Evolutionary conservation across 2,329 filamentous ascomycete species (phyloP), one percentile per base, ranked within the genome.

Genomic region (Fusarium graminum): DNA sequence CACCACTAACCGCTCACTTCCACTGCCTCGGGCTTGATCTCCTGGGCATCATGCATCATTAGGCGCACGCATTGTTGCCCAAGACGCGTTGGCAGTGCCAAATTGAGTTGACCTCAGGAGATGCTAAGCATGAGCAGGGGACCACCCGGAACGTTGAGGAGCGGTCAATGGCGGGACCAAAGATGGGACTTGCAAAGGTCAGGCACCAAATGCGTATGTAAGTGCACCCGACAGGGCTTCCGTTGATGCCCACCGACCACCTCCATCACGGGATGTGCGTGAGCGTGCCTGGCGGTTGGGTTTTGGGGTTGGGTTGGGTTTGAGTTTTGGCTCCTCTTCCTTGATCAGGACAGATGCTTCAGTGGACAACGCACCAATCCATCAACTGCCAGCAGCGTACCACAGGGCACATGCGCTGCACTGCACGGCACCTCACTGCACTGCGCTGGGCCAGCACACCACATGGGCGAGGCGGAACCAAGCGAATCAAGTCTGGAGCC

Each of bases 51-150:
- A 72, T 74, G 75, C 34, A 36, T 62, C 71, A 71, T 76, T 75
- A 72, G 74, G 74, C 73, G 67, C 62, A 71, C 67, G 69, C 70
- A 69, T 75, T 77, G 74, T 75, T 76, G 75, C 74, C 75, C 74
- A 75, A 73, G 71, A 50, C 69, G 65, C 58, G 69, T 64, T 70
- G 71, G 65, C 66, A 69, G 65, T 63, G 56, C 70, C 70, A 72
- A 71, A 69, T 74, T 71, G 65, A 71, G 67, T 66, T 52, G 50
- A 52, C 50, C 62, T 71, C 68, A 69, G 67, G 68, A 69, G 66
- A 69, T 73, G 72, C 52, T 49, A 57, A 68, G 58, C 55, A 51
- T 55, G 66, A 74, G 70, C 75, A 77, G 75, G 75, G 75, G 66
- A 76, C 70, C 72, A 72, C 75, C 75, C 68, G 68, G 75, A 66